These are phyloP conservation scores for Calonectria ilicicola DNA, from an alignment of 2,329 filamentous ascomycete species.

Conservation along the genomic window DNA sequence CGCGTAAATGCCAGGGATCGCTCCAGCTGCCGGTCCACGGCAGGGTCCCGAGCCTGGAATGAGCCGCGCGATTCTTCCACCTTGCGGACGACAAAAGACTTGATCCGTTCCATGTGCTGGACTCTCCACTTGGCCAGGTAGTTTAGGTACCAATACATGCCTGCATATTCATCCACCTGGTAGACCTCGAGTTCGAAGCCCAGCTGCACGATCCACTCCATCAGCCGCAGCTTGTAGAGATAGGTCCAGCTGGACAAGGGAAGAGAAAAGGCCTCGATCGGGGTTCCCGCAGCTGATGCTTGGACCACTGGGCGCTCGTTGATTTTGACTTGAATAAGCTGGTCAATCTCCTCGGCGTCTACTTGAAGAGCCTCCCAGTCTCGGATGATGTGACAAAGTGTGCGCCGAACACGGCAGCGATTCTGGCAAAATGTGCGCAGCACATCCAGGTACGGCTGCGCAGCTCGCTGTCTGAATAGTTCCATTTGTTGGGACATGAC, in stretches of 20 bases:
- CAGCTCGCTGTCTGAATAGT: constrained; percentile 69
- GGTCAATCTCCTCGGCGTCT: constrained; percentile 83
- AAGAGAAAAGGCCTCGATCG: constrained; percentile 71
- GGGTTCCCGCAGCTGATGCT: constrained; percentile 42
- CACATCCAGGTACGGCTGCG: constrained; percentile 83
- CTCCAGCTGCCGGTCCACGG: constrained; percentile 57
- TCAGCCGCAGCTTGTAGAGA: constrained; percentile 87
- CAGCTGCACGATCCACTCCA: constrained; percentile 89
- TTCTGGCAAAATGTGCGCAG: constrained; percentile 91
- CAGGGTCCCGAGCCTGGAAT: constrained; percentile 32
- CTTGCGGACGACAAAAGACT: constrained; percentile 68
- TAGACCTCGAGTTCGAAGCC: constrained; percentile 96
- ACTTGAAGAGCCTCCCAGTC: constrained; percentile 88
- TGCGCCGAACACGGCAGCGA: constrained; percentile 87
- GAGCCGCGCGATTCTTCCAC: constrained; percentile 45
- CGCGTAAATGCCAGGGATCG: constrained; percentile 68
- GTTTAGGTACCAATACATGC: constrained; percentile 93
- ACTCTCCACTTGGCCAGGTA: constrained; percentile 76
- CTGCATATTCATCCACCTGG: constrained; percentile 83
- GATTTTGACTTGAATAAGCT: constrained; percentile 70
- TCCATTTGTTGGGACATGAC: constrained; percentile 82
- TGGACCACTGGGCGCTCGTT: constrained; percentile 70
- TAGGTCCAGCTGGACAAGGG: constrained; percentile 91
- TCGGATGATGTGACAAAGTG: constrained; percentile 84
- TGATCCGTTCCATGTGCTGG: constrained; percentile 79